Evolutionary conservation across 2,329 filamentous ascomycete genomes (phyloP), one percentile per base, ranked within the genome.

Genomic region (Colletotrichum tropicicola): DNA sequence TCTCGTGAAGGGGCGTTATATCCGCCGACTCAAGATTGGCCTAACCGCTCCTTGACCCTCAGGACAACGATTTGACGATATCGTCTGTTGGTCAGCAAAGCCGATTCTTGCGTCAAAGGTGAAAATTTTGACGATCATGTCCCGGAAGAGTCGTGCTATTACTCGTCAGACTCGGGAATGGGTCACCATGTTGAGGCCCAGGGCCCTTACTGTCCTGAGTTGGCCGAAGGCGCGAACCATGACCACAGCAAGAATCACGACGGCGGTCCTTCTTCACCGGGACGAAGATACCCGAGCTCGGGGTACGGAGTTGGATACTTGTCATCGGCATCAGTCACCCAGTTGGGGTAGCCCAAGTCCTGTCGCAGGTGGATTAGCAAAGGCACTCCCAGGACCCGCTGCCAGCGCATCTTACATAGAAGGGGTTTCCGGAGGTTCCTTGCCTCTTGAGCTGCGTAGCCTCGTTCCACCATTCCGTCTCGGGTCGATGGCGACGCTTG

Each of bases 381-480:
- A 51, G 25, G 0, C 7, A 13, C 27, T 15, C 6, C 23, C 12
- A 7, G 9, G 19, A 3, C 1, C 1, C 19, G 19, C n/a, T 19
- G 27, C 17, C 3, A 8, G n/a, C 35, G 28, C 7, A 3, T 21
- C 27, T 30, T 1, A 47, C 52, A 7, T 28, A 41, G 13, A 58
- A 53, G 6, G 37, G 43, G 12, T 44, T 28, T 1, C 35, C 52
- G 15, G 19, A 15, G 8, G 30, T 15, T 6, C 41, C 53, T 19
- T 23, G 32, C 1, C 9, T 39, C n/a, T 48, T 27, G 15, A 57
- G 25, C 23, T 63, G 39, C 1, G 15, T 13, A 6, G 13, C 17
- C 39, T 66, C 63, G 2, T 32, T 5, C 4, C 13, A 35, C 67
- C 67, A 68, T 7, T 68, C 55, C 10, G 8, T 12, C 28, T 67